Conservation (phyloP, 2,329 filamentous ascomycete genomes). For the Dichotomopilus funicola region DNA sequence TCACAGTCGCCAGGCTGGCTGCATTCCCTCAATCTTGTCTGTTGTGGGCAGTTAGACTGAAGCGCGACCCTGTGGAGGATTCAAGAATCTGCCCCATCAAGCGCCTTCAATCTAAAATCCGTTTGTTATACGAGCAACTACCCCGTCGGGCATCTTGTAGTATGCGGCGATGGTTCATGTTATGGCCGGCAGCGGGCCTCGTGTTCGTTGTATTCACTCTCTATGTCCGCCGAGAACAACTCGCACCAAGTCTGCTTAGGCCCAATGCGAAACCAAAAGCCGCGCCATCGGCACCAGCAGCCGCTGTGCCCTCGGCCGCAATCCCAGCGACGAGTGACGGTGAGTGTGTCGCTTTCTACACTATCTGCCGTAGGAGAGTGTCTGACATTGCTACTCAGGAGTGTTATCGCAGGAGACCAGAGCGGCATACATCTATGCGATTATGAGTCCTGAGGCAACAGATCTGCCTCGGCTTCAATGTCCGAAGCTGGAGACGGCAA, state of each 20-base stretch:
- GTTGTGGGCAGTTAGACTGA: too few species aligned
- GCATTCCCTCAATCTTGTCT: too few species aligned
- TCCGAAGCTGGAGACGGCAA: slow-evolving; percentile 7
- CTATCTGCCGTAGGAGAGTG: background rate
- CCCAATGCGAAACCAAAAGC: background rate
- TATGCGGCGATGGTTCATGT: slow-evolving; percentile 14
- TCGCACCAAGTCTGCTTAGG: background rate
- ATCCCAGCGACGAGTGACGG: background rate
- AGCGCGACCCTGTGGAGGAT: too few species aligned
- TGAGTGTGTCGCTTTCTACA: background rate
- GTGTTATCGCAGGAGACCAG: background rate
- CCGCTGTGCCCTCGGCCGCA: background rate
- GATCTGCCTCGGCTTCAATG: slow-evolving; percentile 16
- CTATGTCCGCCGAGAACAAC: slow-evolving; percentile 11
- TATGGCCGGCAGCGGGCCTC: slow-evolving; percentile 10
- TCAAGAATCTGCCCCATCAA: too few species aligned
- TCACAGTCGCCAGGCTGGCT: too few species aligned
- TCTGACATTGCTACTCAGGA: background rate
- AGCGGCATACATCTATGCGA: slow-evolving; percentile 16
- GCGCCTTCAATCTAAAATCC: too few species aligned
- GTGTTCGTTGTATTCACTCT: slow-evolving; percentile 11
- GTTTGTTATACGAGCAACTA: too few species aligned
- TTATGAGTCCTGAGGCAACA: slow-evolving; percentile 12
- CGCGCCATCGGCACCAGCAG: background rate
- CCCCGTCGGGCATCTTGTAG: too few species aligned